A percentile compares a stretch with the other conserved stretches of the same genome.
Conservation (phyloP, 2,329 filamentous ascomycete species). For the Aureobasidium vineae region DNA sequence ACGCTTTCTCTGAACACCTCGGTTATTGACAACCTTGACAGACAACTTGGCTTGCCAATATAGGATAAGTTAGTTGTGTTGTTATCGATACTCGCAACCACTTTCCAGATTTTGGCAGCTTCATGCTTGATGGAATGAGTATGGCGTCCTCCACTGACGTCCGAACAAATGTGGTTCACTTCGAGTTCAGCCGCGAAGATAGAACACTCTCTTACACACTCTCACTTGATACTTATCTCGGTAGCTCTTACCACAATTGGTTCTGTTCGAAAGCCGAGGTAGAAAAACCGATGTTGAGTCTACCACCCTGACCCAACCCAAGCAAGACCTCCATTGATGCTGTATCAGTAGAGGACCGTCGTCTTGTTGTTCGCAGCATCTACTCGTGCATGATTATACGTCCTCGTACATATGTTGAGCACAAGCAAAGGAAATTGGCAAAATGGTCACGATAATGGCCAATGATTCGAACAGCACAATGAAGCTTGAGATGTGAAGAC, state of each 20-base stretch:
- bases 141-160: no score
- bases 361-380: background rate
- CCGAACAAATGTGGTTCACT: no score
- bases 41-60: constrained; percentile 54
- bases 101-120: constrained; percentile 42
- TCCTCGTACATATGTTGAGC: no score
- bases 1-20: constrained; percentile 53
- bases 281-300: background rate
- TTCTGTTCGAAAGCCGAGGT: background rate
- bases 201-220: no score
- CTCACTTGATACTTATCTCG: background rate
- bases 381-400: no score
- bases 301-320: background rate
- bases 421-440: no score
- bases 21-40: constrained; percentile 49
- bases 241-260: background rate
- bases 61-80: constrained; percentile 47
- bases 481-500: no score
- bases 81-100: constrained; percentile 34
- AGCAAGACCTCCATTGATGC: background rate
- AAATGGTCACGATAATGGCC: no score
- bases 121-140: background rate
- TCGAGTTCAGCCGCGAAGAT: no score
- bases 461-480: no score
- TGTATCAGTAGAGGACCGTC: background rate